Base-by-base conservation (phyloP, 257 asterid genomes). In the Paraleonurus japonicus region DNA sequence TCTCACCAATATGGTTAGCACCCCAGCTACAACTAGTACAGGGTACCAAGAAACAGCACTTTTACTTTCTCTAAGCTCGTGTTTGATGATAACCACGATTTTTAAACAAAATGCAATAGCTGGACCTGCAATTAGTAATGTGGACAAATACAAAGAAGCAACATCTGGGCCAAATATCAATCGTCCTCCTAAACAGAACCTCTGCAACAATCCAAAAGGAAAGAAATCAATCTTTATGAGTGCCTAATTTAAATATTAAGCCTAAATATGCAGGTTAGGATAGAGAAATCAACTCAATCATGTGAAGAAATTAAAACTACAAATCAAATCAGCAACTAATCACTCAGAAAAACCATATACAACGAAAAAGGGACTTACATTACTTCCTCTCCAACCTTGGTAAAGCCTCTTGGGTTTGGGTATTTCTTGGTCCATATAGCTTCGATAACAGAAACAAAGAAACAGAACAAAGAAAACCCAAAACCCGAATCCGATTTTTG, bases 131-230 rank as follows among this genome's bases (percentile, higher is more conserved):
- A 89, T 84, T 9, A 88, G 78, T 70, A 81, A 76, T 48, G 81
- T 61, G 41, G 97, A 82, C 33, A 94, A 69, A 73, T 84, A 82
- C 84, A 94, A 72, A 51, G 97, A 86, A 48, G 90, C 70, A 33
- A 78, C 96, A 47, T 94, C 98, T 8, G 98, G 97, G 28, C 98
- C 98, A 68, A 94, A 89, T 64, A 94, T 61, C 89, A 94, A 80
- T 78, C 98, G 88, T 74, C 98, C 98, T 63, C 96, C 96, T n/a
- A 75, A 84, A 8, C 84, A 82, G 88, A 94, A 94, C 78, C 64
- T 91, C 98, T 94, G 94, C 10, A 82, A 80, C 63, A 82, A 33
- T 51, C 17, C 51, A 65, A 80, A 26, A 66, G 69, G 26, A 69
- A 63, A 37, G 5, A 60, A 64, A 51, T 57, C 67, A 61, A 76